Conservation (phyloP, 257 asterid species). For the Lavandula angustifolia region DNA sequence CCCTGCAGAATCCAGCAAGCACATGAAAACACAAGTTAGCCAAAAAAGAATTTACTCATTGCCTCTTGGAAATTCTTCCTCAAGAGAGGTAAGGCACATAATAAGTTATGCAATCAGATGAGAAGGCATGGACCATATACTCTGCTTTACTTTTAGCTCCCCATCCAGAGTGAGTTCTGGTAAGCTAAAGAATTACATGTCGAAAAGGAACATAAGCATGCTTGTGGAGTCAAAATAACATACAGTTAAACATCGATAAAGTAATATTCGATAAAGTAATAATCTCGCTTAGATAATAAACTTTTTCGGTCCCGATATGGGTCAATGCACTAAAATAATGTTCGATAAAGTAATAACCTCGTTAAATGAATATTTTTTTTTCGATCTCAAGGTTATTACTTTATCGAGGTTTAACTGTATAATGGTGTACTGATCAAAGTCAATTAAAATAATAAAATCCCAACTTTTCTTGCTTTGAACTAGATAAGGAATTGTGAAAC, state of each 20-base stretch:
- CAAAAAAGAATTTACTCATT: conserved; percentile 21
- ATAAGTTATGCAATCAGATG: not conserved
- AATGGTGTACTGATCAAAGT: too few species aligned
- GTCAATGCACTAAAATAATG: too few species aligned
- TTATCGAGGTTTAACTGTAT: too few species aligned
- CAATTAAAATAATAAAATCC: not conserved
- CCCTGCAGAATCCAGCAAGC: conserved; percentile 52
- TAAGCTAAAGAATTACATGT: not conserved
- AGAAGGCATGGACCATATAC: too few species aligned
- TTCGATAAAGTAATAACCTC: too few species aligned
- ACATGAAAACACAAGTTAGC: conserved; percentile 36
- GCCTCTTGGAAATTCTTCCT: not conserved
- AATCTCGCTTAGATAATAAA: too few species aligned
- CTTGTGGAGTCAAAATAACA: not conserved
- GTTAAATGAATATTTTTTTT: too few species aligned
- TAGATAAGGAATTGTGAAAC: not conserved
- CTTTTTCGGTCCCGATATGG: too few species aligned
- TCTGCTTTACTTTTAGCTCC: not conserved
- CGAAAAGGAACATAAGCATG: conserved; percentile 17
- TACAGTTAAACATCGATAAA: too few species aligned
- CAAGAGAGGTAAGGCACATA: conserved; percentile 17
- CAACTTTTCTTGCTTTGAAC: not conserved
- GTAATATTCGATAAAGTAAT: too few species aligned
- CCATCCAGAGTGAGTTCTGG: not conserved
- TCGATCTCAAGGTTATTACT: too few species aligned